Evolutionary conservation across 75 land plant genomes (phyloP), one percentile per base, ranked within the genome.

Genomic region (Cryptomeria japonica): DNA sequence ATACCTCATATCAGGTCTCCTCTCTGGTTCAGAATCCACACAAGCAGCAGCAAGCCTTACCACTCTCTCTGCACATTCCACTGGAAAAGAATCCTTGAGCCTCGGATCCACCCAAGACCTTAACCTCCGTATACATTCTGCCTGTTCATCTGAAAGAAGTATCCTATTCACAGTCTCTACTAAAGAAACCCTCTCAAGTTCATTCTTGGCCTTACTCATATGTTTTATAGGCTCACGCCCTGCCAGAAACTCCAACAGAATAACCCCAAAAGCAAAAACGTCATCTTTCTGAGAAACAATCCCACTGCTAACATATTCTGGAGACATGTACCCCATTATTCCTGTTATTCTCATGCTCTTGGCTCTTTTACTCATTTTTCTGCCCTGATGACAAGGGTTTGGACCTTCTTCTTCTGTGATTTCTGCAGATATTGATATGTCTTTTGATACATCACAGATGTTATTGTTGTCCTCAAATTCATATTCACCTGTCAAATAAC

Each of bases 271-370:
- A 36, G 92, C 82, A 84, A 47, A 92, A 11, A 90, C 93, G 44
- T 92, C 93, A 15, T 76, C 68, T 77, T 92, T 92, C 22, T 75
- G 86, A 13, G 90, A 88, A 44, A 88, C 55, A 9, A 75, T 36
- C 1, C 93, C 93, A 25, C 34, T 77, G 13, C 46, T 31, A 34
- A 44, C 3, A 61, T 90, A 90, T 86, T 92, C 93, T 37, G 93
- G 93, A 19, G 93, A 85, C 93, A 92, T 92, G 86, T 92, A 92
- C 22, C 93, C 93, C 4, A 55, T 91, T 34, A 84, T 49, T 0
- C 53, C 53, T 49, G 12, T 49, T 49, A 49, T 49, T 49, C 53
- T 49, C 53, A 49, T 49, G 53, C 53, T 49, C 53, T 7, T 11
- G 53, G 12, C 2, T 49, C 77, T 18, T 91, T 91, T 38, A 79